Percentiles rank a stretch among this genome's conserved stretches.
Conservation (phyloP, 2,329 filamentous ascomycete species). For the Mycosphaerella arachidis region DNA sequence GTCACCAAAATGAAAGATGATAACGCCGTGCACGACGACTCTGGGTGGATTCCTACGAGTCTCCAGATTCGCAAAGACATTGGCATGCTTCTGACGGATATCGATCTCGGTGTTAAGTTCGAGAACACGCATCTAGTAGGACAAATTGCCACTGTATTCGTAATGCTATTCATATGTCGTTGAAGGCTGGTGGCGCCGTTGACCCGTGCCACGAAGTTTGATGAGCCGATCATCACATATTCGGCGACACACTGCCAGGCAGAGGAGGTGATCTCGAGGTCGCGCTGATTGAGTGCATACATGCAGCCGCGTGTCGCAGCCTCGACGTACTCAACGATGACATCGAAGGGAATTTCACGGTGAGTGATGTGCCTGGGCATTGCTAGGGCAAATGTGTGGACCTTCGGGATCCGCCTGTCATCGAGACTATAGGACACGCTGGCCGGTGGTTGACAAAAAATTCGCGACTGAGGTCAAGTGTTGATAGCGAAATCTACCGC, state of each 20-base stretch:
- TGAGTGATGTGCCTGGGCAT: not conserved
- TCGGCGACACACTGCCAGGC: not conserved
- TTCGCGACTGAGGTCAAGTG: no score
- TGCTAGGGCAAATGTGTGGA: not conserved
- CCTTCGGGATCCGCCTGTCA: no score
- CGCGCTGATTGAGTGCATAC: not conserved
- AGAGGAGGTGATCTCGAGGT: not conserved
- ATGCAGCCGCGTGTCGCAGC: not conserved
- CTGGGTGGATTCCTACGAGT: not conserved
- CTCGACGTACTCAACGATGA: not conserved
- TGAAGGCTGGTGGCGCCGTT: not conserved
- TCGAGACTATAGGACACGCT: no score
- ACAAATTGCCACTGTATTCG: not conserved
- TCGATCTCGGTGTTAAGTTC: not conserved
- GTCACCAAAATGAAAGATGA: not conserved
- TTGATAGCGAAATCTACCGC: no score
- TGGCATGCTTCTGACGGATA: not conserved
- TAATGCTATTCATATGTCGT: not conserved
- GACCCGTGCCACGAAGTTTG: constrained; percentile 55
- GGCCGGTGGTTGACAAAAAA: no score
- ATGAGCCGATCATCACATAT: constrained; percentile 62
- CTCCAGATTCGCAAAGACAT: not conserved
- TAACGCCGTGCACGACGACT: not conserved
- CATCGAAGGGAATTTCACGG: not conserved
- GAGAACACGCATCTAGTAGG: not conserved